These are phyloP conservation scores for Chlamydomonas sp. DNA, from an alignment of 139 green algal species.

Conservation along the genomic window DNA sequence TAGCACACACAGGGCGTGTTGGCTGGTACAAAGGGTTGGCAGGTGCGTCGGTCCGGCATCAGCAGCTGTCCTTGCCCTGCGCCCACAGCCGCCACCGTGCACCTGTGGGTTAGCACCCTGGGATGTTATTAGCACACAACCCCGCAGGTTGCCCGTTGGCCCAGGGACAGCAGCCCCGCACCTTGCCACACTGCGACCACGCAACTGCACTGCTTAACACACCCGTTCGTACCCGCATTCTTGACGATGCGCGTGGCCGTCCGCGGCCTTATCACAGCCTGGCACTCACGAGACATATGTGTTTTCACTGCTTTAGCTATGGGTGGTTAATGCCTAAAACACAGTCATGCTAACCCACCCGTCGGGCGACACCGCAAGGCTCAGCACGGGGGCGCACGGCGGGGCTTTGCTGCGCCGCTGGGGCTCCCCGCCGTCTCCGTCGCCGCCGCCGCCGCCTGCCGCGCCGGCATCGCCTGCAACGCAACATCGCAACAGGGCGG, in stretches of 20 bases:
- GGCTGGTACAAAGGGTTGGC: no score
- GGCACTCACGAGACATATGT: no score
- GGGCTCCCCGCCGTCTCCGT: conserved; percentile 7
- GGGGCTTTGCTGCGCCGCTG: conserved; percentile 13
- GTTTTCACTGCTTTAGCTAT: no score
- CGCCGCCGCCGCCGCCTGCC: not conserved
- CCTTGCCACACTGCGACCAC: not conserved
- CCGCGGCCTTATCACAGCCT: no score
- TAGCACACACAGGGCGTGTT: no score
- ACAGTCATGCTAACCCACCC: not conserved
- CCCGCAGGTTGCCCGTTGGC: not conserved
- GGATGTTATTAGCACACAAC: not conserved
- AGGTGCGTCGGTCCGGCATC: no score
- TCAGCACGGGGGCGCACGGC: conserved; percentile 40
- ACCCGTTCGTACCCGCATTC: not conserved
- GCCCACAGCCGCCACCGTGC: no score
- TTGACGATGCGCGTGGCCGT: no score
- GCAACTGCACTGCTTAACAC: not conserved
- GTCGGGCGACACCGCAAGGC: conserved; percentile 40
- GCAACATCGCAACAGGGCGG: not conserved
- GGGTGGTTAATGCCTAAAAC: no score
- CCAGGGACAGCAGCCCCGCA: not conserved
- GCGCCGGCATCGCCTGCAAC: not conserved
- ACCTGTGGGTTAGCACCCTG: no score
- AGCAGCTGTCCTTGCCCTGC: no score